Percentiles rank a stretch among this genome's conserved stretches.
phyloP scores from a whole-genome alignment of 495 filamentous ascomycete genomes.

The Neurospora sp. region DNA sequence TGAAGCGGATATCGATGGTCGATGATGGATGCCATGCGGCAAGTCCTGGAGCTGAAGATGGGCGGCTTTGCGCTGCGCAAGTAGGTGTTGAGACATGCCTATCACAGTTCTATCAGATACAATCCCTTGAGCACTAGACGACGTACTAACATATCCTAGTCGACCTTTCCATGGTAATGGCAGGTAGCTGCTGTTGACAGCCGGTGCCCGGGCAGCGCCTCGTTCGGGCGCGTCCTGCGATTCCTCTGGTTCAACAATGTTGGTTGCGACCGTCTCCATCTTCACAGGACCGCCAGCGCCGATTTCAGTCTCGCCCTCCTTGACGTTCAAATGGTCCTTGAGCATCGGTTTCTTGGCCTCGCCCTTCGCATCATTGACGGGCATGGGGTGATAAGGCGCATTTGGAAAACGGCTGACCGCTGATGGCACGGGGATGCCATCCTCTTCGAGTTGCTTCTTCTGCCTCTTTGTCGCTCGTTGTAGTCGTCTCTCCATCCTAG shows the following conservation, averaged over 20 bases:
- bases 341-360: not conserved
- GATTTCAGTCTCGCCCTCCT: not conserved
- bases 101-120: not conserved
- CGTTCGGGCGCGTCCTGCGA: slow-evolving; percentile 34
- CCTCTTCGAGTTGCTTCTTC: slow-evolving; percentile 20
- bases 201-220: slow-evolving; percentile 49
- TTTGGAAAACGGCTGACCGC: not conserved
- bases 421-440: not conserved
- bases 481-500: slow-evolving; percentile 19
- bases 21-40: slow-evolving; percentile 81
- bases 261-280: not conserved
- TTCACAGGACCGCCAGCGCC: not conserved
- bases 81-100: slow-evolving; percentile 92
- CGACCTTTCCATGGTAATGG: slow-evolving; percentile 91
- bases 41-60: slow-evolving; percentile 85
- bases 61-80: slow-evolving; percentile 76
- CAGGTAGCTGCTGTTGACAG: slow-evolving; percentile 77
- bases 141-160: slow-evolving; percentile 67
- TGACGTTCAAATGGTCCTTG: not conserved
- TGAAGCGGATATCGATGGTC: slow-evolving; percentile 76
- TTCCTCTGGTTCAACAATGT: slow-evolving; percentile 12
- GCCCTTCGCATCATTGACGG: not conserved
- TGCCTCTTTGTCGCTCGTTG: slow-evolving; percentile 17
- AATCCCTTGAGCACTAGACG: not conserved
- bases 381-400: not conserved